Percentiles rank a stretch among this genome's conserved stretches.
Conservation (phyloP, 2,329 filamentous ascomycete species). For the Pseudogymnoascus pannorum region DNA sequence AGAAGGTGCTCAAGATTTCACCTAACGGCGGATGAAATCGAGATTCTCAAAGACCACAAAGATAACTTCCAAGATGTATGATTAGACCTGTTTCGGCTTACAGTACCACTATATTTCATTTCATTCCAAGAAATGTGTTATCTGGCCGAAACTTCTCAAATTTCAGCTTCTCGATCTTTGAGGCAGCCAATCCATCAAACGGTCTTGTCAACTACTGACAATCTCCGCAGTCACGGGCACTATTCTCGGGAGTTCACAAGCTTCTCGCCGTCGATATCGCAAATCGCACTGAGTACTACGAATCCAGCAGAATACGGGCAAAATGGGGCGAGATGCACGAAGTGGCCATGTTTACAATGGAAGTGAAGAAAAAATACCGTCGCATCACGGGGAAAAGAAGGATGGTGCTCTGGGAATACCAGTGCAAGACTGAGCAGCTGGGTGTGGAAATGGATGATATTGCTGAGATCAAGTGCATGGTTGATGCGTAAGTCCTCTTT, state of each 20-base stretch:
- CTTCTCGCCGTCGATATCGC: neutral
- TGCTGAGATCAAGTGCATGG: neutral
- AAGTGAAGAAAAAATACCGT: neutral
- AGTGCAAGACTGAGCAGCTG: constrained; percentile 1
- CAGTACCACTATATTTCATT: neutral
- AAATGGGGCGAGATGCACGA: neutral
- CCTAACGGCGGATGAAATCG: neutral
- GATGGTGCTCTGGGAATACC: neutral
- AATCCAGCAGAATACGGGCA: neutral
- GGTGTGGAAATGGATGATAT: neutral
- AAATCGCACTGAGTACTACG: neutral
- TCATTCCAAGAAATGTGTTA: neutral
- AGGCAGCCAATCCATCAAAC: neutral
- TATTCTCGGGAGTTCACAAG: neutral
- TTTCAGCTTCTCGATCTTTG: neutral
- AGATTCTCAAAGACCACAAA: neutral
- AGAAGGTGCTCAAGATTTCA: neutral
- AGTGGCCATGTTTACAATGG: neutral
- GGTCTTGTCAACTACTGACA: neutral
- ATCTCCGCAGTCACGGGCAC: neutral
- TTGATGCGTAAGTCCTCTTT: neutral
- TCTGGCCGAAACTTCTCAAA: neutral
- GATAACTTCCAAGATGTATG: neutral
- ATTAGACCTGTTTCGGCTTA: neutral
- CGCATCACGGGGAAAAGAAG: neutral